Base-by-base conservation (phyloP, 2,329 filamentous ascomycete species). In the Colletotrichum sp. region DNA sequence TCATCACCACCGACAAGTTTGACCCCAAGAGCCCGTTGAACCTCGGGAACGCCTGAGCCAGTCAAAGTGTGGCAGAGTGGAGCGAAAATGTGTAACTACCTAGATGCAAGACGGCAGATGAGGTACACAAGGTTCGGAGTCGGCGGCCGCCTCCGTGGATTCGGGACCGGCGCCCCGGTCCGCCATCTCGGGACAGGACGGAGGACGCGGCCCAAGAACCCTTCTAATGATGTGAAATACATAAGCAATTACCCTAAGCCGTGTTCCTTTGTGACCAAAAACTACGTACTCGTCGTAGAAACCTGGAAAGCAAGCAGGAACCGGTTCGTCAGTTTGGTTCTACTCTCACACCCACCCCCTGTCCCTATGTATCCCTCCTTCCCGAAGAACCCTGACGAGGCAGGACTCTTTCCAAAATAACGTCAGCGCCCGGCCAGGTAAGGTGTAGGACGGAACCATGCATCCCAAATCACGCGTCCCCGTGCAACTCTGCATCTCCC, bases 21-120 rank as follows among this genome's bases (percentile, higher is more conserved):
- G 90, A 92, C 79, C 80, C 87, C 67, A 85, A 90, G 80, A 91
- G 90, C 81, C 87, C 89, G n/a, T 83, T 92, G 73, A 93, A 93
- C 83, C 88, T 86, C n/a, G 88, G 89, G 31, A 87, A 82, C 74
- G 80, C 80, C 12, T 76, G 36, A 74, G 57, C 5, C 43, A 16
- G 29, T 47, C 38, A 47, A n/a, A 61, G 21, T 9, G 16, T 29
- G 7, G 8, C 24, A 29, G 34, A 47, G 18, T 24, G n/a, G 43
- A 21, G 43, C 43, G 36, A 9, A 31, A 18, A 15, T 6, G 8
- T 34, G 51, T 43, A 27, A 47, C 8, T 63, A n/a, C n/a, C n/a
- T n/a, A 58, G 29, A 21, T 33, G 24, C 31, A 43, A 59, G 24
- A 51, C 43, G n/a, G 43, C 43, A 21, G 43, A 27, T 43, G 13